These are phyloP conservation scores for Xerocomus potaroensis DNA, from an alignment of 768 basidiomycete genomes.

Conservation along the genomic window DNA sequence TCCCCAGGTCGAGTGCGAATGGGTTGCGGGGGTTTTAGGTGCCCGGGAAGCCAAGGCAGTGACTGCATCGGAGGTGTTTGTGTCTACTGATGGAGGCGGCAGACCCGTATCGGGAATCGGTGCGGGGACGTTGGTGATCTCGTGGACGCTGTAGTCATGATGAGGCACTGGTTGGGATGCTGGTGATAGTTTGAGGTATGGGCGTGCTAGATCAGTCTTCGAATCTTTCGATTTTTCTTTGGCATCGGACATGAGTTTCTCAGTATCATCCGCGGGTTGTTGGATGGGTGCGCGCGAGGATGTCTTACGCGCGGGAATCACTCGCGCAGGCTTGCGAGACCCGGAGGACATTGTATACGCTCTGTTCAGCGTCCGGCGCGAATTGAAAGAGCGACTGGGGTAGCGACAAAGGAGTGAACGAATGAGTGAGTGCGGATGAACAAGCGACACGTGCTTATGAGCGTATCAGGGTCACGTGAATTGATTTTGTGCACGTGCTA, in stretches of 20 bases:
- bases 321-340: slow-evolving; percentile 10
- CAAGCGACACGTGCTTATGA: slow-evolving; percentile 17
- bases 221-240: neutral
- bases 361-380: slow-evolving; percentile 26
- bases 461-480: slow-evolving; percentile 29
- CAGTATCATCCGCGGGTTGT: slow-evolving; percentile 22
- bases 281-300: slow-evolving; percentile 5
- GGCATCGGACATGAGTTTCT: slow-evolving; percentile 14
- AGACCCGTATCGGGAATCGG: slow-evolving; percentile 30
- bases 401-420: slow-evolving; percentile 8
- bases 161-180: slow-evolving; percentile 13
- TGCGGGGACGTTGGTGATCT: slow-evolving; percentile 27
- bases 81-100: slow-evolving; percentile 22
- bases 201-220: neutral
- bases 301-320: slow-evolving; percentile 7
- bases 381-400: slow-evolving; percentile 21
- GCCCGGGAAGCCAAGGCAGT: slow-evolving; percentile 19
- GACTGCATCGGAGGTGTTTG: slow-evolving; percentile 3
- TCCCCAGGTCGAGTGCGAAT: slow-evolving; percentile 11
- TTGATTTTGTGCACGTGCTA: slow-evolving; percentile 24
- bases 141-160: slow-evolving; percentile 25
- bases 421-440: slow-evolving; percentile 8
- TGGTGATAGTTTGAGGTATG: slow-evolving; percentile 8
- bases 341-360: slow-evolving; percentile 13
- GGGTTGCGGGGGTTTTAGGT: slow-evolving; percentile 17